Percentiles rank a stretch among this genome's conserved stretches.
These are phyloP conservation scores for Rhexocercosporidium sp. DNA, from an alignment of 2,329 filamentous ascomycete species.

Conservation along the genomic window DNA sequence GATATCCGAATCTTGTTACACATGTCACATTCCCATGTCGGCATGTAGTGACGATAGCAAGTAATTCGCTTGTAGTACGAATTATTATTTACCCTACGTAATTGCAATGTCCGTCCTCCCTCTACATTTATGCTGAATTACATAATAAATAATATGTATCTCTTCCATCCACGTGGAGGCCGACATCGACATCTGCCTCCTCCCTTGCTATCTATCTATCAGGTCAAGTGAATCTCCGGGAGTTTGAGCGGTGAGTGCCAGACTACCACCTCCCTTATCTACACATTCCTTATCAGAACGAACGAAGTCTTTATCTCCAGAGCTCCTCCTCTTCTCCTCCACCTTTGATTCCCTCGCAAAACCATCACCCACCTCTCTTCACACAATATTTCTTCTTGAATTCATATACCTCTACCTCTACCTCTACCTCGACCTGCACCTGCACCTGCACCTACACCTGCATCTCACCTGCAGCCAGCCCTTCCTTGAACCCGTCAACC, in stretches of 20 bases:
- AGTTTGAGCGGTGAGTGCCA: constrained; percentile 6
- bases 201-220: constrained; percentile 2
- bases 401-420: neutral
- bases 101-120: neutral
- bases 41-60: neutral
- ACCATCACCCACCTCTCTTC: neutral
- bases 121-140: constrained; percentile 3
- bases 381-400: neutral
- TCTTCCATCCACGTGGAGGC: neutral
- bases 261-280: neutral
- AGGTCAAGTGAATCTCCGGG: neutral
- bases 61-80: neutral
- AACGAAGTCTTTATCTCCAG: neutral
- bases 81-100: neutral
- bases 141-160: neutral
- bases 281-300: neutral
- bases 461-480: no score
- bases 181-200: neutral
- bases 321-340: neutral
- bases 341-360: neutral
- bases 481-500: neutral
- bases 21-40: neutral
- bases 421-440: neutral
- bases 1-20: neutral
- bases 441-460: no score